Evolutionary conservation across 2,329 filamentous ascomycete genomes (phyloP).

Genomic region (Alternaria sp.): DNA sequence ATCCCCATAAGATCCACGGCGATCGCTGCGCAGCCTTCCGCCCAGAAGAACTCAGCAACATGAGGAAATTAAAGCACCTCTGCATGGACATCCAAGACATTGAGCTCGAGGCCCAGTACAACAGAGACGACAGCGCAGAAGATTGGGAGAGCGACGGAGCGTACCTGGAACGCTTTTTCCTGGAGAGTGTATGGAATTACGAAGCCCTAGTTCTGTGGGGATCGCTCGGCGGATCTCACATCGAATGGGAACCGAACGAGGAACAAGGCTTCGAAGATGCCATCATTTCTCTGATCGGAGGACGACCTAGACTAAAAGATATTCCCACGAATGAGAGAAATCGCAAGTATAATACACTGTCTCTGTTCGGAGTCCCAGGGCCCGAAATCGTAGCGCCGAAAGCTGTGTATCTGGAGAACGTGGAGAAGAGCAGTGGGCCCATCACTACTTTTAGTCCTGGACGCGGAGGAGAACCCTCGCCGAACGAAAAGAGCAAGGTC

Average conservation of each 20-base stretch:
- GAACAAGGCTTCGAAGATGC: constrained; percentile 5
- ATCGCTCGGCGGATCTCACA: not conserved
- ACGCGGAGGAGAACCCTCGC: not conserved
- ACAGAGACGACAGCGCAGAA: not conserved
- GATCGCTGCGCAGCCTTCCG: not conserved
- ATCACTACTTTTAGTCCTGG: not conserved
- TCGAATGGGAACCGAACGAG: not conserved
- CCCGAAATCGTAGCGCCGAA: not conserved
- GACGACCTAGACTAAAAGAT: not conserved
- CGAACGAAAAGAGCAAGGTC: not conserved
- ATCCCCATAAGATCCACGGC: not conserved
- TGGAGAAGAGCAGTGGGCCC: not conserved
- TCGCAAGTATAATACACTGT: not conserved
- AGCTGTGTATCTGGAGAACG: not conserved
- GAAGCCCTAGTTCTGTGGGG: constrained; percentile 4
- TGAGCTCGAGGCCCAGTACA: not conserved
- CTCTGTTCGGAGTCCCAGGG: not conserved
- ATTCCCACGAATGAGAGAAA: not conserved
- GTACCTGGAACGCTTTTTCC: not conserved
- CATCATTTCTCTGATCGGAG: not conserved
- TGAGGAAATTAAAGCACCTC: not conserved
- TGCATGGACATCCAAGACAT: not conserved
- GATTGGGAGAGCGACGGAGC: not conserved
- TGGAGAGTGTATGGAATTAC: not conserved
- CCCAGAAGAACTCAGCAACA: constrained; percentile 5